A percentile compares a stretch with the other conserved stretches of the same genome.
Evolutionary conservation across 306 rosid species (phyloP).

Genomic region (Prunus fruticosa): DNA sequence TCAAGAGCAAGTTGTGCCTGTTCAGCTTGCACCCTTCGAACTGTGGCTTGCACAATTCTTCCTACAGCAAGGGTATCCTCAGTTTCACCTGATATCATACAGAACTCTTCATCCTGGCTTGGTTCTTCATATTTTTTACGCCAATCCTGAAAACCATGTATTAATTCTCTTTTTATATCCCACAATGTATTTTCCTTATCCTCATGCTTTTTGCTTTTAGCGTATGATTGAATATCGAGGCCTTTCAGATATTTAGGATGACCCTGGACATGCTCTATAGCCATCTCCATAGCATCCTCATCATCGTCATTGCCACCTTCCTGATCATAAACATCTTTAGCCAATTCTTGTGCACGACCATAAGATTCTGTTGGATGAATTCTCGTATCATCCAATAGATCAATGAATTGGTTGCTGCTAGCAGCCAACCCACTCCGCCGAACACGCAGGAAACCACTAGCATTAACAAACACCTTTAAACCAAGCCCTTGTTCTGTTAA

Average conservation of each 20-base stretch:
- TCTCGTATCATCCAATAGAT: conserved; percentile 93
- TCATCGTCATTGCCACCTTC: conserved; percentile 75
- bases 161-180: conserved; percentile 80
- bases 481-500: conserved; percentile 65
- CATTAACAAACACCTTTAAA: conserved; percentile 87
- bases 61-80: conserved; percentile 93
- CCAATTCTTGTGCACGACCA: conserved; percentile 82
- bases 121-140: conserved; percentile 97
- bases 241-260: conserved; percentile 68
- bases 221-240: conserved; percentile 76
- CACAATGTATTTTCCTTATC: conserved; percentile 69
- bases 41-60: conserved; percentile 83
- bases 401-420: conserved; percentile 77
- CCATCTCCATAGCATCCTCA: conserved; percentile 53
- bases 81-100: conserved; percentile 93
- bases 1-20: conserved; percentile 78
- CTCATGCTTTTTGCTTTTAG: conserved; percentile 46
- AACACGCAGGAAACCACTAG: conserved; percentile 92
- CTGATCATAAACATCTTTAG: conserved; percentile 82
- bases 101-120: conserved; percentile 90
- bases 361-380: conserved; percentile 90
- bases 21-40: conserved; percentile 73
- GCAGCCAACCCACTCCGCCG: conserved; percentile 91
- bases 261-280: conserved; percentile 50
- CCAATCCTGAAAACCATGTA: conserved; percentile 96